A percentile compares a stretch with the other conserved stretches of the same genome.
Conservation (phyloP, 495 filamentous ascomycete genomes). For the Rhizodiscina lignyota region DNA sequence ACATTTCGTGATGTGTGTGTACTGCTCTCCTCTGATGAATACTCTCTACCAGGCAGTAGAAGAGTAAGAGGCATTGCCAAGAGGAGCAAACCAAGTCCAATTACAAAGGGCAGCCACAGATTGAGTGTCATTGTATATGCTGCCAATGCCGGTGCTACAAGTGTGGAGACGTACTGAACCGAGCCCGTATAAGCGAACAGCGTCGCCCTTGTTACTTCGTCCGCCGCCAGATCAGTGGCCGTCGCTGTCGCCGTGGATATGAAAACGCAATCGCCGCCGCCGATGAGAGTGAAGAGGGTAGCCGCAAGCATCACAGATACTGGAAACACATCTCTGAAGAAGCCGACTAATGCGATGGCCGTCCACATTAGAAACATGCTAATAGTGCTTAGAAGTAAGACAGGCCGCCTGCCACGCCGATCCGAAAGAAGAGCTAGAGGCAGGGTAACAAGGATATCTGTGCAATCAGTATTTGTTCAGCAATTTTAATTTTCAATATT, state of each 20-base stretch:
- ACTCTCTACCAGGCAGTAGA: conserved; percentile 3
- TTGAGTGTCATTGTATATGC: conserved; percentile 11
- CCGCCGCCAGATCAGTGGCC: conserved; percentile 4
- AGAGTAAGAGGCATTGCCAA: conserved; percentile 6
- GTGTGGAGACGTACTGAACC: conserved; percentile 7
- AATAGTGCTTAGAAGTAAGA: no score
- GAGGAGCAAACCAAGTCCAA: conserved; percentile 7
- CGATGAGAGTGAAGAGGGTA: conserved; percentile 9
- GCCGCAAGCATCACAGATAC: conserved; percentile 10
- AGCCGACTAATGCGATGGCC: no score
- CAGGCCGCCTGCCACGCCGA: conserved; percentile 5
- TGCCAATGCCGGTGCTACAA: conserved; percentile 11
- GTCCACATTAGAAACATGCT: no score
- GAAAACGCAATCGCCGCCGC: conserved; percentile 13
- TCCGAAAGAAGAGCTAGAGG: conserved; percentile 12
- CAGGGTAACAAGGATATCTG: conserved; percentile 13
- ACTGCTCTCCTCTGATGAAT: neutral
- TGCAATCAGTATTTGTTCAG: conserved; percentile 1
- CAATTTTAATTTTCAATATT: neutral
- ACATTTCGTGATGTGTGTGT: no score
- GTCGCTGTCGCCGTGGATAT: conserved; percentile 10
- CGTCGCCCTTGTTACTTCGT: conserved; percentile 11
- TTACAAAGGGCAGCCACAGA: conserved; percentile 12
- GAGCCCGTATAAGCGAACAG: conserved; percentile 13
- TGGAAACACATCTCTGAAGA: no score